Percentiles rank a stretch among this genome's conserved stretches.
Conservation (phyloP, 306 rosid genomes). For the Cyamopsis tetragonoloba region DNA sequence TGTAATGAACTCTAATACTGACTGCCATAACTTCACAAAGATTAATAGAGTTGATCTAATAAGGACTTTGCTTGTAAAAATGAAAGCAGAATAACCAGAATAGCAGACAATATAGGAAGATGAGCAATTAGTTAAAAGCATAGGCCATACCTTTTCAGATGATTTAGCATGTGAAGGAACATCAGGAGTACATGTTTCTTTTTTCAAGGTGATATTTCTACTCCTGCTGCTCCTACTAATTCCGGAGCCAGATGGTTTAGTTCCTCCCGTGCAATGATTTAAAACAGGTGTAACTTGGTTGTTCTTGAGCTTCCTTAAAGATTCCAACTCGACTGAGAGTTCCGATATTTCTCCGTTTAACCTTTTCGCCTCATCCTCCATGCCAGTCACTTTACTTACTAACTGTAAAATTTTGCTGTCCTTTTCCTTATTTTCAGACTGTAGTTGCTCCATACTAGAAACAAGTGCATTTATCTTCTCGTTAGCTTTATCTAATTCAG, state of each 20-base stretch:
- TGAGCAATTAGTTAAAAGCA: slow-evolving; percentile 5
- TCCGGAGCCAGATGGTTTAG: slow-evolving; percentile 23
- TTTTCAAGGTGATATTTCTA: slow-evolving; percentile 34
- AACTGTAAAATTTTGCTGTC: slow-evolving; percentile 51
- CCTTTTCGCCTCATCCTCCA: slow-evolving; percentile 52
- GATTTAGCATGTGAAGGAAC: too few species aligned
- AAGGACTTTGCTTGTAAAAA: too few species aligned
- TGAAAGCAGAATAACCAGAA: neutral
- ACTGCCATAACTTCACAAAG: too few species aligned
- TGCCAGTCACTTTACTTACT: slow-evolving; percentile 39
- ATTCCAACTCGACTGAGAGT: slow-evolving; percentile 54
- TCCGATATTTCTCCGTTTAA: slow-evolving; percentile 50
- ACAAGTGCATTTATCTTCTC: slow-evolving; percentile 48
- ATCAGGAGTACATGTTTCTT: slow-evolving; percentile 28
- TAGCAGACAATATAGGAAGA: neutral
- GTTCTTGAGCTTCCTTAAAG: slow-evolving; percentile 39
- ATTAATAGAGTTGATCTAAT: too few species aligned
- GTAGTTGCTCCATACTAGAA: slow-evolving; percentile 55
- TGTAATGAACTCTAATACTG: too few species aligned
- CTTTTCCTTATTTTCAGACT: slow-evolving; percentile 52
- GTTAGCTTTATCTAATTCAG: slow-evolving; percentile 53
- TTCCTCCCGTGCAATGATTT: slow-evolving; percentile 40
- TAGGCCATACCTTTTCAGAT: slow-evolving; percentile 45
- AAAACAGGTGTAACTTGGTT: slow-evolving; percentile 46
- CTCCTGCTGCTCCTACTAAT: slow-evolving; percentile 26